Percentiles rank a stretch among this genome's conserved stretches.
Evolutionary conservation across 2,329 filamentous ascomycete genomes (phyloP).

Genomic region (Fusarium solani-melongenae): DNA sequence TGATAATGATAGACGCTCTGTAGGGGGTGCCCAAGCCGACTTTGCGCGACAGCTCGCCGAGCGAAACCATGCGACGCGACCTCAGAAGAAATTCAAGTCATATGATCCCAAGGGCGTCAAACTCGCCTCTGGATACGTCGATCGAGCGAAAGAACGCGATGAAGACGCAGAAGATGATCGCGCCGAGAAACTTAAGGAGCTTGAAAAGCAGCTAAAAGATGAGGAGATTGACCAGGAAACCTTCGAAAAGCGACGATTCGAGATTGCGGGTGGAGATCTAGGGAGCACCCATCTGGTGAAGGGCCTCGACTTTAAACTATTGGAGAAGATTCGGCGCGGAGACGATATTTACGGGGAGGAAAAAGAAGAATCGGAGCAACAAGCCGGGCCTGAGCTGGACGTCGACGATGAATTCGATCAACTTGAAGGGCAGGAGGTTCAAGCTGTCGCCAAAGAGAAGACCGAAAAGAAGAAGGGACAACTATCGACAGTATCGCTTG

Average conservation of each 20-base stretch:
- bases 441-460: slow-evolving; percentile 63
- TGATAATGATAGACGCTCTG: slow-evolving; percentile 66
- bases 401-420: slow-evolving; percentile 75
- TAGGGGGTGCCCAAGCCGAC: slow-evolving; percentile 67
- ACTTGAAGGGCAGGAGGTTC: slow-evolving; percentile 65
- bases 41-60: slow-evolving; percentile 90
- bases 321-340: slow-evolving; percentile 75
- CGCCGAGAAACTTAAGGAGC: slow-evolving; percentile 75
- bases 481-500: slow-evolving; percentile 63
- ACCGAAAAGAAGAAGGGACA: slow-evolving; percentile 69
- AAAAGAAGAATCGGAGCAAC: slow-evolving; percentile 41
- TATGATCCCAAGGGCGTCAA: slow-evolving; percentile 85
- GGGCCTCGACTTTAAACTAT: slow-evolving; percentile 86
- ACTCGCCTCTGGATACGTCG: slow-evolving; percentile 83
- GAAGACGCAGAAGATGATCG: slow-evolving; percentile 64
- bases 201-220: slow-evolving; percentile 85
- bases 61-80: slow-evolving; percentile 65
- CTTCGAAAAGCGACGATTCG: slow-evolving; percentile 78
- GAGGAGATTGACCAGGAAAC: slow-evolving; percentile 84
- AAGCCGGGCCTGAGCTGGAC: slow-evolving; percentile 49
- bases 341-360: slow-evolving; percentile 70
- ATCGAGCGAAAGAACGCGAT: slow-evolving; percentile 77
- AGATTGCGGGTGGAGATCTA: slow-evolving; percentile 86
- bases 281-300: slow-evolving; percentile 89
- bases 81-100: slow-evolving; percentile 80